Evolutionary conservation across 306 rosid species (phyloP).

Genomic region (Cucumis cinereus): DNA sequence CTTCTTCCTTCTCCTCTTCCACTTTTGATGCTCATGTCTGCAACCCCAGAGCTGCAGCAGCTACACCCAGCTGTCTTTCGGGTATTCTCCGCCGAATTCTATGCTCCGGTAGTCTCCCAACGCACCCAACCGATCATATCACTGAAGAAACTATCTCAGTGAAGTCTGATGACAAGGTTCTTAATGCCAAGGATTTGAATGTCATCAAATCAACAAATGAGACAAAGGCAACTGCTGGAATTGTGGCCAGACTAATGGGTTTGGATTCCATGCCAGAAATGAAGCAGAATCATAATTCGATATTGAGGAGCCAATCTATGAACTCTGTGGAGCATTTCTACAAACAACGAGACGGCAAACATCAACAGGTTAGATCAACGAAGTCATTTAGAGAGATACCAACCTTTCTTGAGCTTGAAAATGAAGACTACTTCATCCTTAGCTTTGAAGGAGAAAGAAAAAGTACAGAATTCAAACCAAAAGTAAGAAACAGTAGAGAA

Average conservation of each 20-base stretch:
- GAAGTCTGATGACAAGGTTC: neutral
- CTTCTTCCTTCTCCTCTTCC: slow-evolving; percentile 26
- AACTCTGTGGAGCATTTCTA: slow-evolving; percentile 35
- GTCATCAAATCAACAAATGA: slow-evolving; percentile 9
- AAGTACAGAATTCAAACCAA: slow-evolving; percentile 19
- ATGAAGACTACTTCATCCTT: slow-evolving; percentile 47
- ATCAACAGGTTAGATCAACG: slow-evolving; percentile 35
- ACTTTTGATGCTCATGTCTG: slow-evolving; percentile 28
- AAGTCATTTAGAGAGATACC: slow-evolving; percentile 51
- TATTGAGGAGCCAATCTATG: slow-evolving; percentile 49
- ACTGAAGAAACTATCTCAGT: slow-evolving; percentile 20
- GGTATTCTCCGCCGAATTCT: slow-evolving; percentile 62
- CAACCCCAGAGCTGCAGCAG: slow-evolving; percentile 39
- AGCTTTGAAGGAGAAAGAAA: slow-evolving; percentile 39
- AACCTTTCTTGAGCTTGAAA: slow-evolving; percentile 36
- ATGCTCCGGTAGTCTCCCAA: slow-evolving; percentile 62
- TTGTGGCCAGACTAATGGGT: slow-evolving; percentile 86
- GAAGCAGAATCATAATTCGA: slow-evolving; percentile 5
- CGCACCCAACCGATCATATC: slow-evolving; percentile 52
- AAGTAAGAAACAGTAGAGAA: slow-evolving; percentile 17
- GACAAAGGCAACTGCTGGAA: slow-evolving; percentile 25
- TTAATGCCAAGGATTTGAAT: slow-evolving; percentile 16
- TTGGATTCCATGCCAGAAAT: slow-evolving; percentile 48
- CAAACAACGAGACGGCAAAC: slow-evolving; percentile 2
- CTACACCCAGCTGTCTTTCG: slow-evolving; percentile 41